phyloP scores from a whole-genome alignment of 78 protist species.

The Dictyostelium brefeldianum region DNA sequence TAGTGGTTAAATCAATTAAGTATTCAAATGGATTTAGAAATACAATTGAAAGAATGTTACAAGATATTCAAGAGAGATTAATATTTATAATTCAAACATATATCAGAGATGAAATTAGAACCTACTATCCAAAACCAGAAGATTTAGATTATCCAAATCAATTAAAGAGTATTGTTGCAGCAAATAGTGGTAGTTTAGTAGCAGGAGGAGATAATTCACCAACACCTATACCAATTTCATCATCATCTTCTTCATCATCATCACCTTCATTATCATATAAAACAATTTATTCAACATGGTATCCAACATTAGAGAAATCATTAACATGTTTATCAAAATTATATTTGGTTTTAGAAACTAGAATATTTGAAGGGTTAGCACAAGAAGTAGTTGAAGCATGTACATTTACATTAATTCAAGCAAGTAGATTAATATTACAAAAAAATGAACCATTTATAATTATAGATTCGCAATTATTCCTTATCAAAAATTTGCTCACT shows the following conservation, averaged over 20 bases:
- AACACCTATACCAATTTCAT: no score
- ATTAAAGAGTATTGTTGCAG: neutral
- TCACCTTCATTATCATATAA: conserved; percentile 37
- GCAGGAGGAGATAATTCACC: neutral
- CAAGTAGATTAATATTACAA: conserved; percentile 42
- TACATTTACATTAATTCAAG: conserved; percentile 60
- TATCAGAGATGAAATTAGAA: conserved; percentile 77
- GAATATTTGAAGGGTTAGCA: conserved; percentile 84
- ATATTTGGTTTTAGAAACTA: conserved; percentile 78
- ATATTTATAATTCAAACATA: conserved; percentile 72
- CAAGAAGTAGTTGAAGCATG: conserved; percentile 81
- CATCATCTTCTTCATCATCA: neutral
- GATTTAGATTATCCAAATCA: conserved; percentile 81
- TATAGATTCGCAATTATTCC: conserved; percentile 75
- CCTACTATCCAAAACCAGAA: conserved; percentile 29
- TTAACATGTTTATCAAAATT: conserved; percentile 78
- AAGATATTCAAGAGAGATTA: conserved; percentile 84
- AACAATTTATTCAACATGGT: conserved; percentile 72
- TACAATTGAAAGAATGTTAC: conserved; percentile 68
- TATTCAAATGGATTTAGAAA: conserved; percentile 38
- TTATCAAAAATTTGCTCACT: conserved; percentile 72
- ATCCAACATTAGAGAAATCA: conserved; percentile 81
- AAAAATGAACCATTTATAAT: conserved; percentile 39
- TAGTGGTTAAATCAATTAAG: conserved; percentile 17
- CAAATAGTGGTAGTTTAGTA: neutral